Evolutionary conservation across 345 rosid species (phyloP).

Genomic region (Hypericum perforatum): DNA sequence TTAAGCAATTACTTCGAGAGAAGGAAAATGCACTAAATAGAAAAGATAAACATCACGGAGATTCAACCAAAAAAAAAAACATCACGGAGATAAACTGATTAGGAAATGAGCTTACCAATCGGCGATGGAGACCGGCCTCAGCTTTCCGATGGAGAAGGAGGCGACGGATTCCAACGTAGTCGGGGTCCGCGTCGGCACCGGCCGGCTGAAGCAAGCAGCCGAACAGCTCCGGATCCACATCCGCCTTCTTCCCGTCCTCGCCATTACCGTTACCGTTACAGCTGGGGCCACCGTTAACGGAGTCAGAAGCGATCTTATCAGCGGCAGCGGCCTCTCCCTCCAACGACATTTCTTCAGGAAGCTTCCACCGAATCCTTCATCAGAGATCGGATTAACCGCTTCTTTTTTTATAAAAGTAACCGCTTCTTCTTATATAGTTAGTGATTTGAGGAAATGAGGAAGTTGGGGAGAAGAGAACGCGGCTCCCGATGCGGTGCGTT

Average conservation of each 20-base stretch:
- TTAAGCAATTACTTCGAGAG: no score
- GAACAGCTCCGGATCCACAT: conserved; percentile 56
- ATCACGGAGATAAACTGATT: not conserved
- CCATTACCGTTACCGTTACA: conserved; percentile 8
- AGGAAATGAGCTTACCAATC: conserved; percentile 36
- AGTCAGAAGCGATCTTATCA: not conserved
- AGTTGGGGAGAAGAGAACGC: no score
- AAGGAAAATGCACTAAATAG: no score
- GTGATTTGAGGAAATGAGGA: no score
- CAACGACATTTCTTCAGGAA: no score
- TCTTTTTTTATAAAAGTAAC: no score
- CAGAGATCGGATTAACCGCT: no score
- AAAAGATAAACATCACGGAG: no score
- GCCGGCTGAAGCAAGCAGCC: conserved; percentile 73
- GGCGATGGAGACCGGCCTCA: conserved; percentile 50
- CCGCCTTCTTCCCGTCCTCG: conserved; percentile 10
- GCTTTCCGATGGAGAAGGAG: conserved; percentile 77
- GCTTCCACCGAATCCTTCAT: no score
- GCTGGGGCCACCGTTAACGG: conserved; percentile 15
- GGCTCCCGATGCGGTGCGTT: no score
- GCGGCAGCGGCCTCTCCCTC: no score
- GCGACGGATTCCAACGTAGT: conserved; percentile 70
- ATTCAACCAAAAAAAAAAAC: not conserved
- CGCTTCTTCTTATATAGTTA: no score
- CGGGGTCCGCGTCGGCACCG: conserved; percentile 49